A percentile compares a stretch with the other conserved stretches of the same genome.
Conservation (phyloP, 139 green algal genomes). For the Desmodesmus armatus region DNA sequence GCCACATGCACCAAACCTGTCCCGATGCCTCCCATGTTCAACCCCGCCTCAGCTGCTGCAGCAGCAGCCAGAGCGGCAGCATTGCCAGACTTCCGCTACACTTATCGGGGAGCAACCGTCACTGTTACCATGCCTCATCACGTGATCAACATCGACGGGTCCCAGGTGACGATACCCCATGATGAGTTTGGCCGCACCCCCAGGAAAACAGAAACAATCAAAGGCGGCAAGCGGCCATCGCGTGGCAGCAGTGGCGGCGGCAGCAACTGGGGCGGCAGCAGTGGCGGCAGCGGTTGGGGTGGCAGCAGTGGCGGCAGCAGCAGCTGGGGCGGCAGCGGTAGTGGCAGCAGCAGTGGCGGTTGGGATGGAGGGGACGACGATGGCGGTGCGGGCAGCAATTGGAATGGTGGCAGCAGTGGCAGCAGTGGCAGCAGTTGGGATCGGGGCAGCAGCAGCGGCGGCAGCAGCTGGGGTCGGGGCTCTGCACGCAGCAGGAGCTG, state of each 20-base stretch:
- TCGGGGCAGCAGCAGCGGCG: neutral
- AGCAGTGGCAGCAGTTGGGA: neutral
- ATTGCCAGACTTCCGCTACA: too few species aligned
- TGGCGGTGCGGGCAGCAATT: neutral
- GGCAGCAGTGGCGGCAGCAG: neutral
- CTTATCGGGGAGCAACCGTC: too few species aligned
- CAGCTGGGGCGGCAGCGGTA: neutral
- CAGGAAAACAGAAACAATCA: conserved; percentile 4
- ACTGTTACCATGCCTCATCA: too few species aligned
- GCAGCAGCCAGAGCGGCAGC: neutral
- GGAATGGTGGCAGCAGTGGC: neutral
- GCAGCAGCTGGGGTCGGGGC: conserved; percentile 8
- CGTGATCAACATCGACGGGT: too few species aligned
- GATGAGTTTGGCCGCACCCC: too few species aligned
- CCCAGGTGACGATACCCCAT: too few species aligned
- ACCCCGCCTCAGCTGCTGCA: too few species aligned
- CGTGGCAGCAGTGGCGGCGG: neutral
- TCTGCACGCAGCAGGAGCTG: neutral
- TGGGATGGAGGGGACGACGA: conserved; percentile 22
- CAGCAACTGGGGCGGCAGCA: conserved; percentile 8
- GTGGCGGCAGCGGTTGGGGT: neutral
- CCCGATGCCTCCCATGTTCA: too few species aligned
- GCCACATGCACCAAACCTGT: too few species aligned
- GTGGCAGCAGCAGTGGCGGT: neutral
- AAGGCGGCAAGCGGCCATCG: neutral